phyloP scores from a whole-genome alignment of 1,284 basidiomycete species.

The Microbotryomycetes sp. region DNA sequence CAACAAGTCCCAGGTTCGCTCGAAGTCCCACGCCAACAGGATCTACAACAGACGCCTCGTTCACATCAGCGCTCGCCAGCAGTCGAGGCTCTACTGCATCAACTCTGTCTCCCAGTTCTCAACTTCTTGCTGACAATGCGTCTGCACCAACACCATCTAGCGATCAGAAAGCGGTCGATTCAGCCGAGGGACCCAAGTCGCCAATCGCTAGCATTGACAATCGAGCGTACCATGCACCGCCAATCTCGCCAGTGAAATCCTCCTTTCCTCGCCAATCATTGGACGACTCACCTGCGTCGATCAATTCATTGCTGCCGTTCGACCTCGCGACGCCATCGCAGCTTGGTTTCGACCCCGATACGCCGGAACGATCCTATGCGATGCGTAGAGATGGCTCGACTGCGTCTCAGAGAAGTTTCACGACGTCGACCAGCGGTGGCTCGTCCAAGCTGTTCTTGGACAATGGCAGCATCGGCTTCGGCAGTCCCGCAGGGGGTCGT shows the following conservation, averaged over 20 bases:
- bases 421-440: conserved; percentile 1
- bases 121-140: background rate
- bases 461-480: background rate
- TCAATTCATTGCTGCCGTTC: background rate
- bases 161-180: background rate
- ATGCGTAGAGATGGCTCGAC: background rate
- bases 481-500: conserved; percentile 1
- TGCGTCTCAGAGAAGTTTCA: conserved; percentile 3
- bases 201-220: conserved; percentile 24
- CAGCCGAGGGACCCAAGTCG: background rate
- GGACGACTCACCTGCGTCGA: background rate
- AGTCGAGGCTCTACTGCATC: background rate
- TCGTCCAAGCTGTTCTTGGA: conserved; percentile 12
- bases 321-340: background rate
- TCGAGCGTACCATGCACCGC: conserved; percentile 20
- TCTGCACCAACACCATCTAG: too few relatives aligned
- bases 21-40: conserved; percentile 23
- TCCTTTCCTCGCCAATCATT: background rate
- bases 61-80: background rate
- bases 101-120: background rate
- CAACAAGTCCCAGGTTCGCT: background rate
- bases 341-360: conserved; percentile 2
- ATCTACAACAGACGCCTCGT: conserved; percentile 4
- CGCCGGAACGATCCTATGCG: conserved; percentile 3
- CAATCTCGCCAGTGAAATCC: conserved; percentile 14